Percentiles rank a stretch among this genome's conserved stretches.
Conservation (phyloP, 1,284 basidiomycete genomes). For the Sporisorium exsertum region DNA sequence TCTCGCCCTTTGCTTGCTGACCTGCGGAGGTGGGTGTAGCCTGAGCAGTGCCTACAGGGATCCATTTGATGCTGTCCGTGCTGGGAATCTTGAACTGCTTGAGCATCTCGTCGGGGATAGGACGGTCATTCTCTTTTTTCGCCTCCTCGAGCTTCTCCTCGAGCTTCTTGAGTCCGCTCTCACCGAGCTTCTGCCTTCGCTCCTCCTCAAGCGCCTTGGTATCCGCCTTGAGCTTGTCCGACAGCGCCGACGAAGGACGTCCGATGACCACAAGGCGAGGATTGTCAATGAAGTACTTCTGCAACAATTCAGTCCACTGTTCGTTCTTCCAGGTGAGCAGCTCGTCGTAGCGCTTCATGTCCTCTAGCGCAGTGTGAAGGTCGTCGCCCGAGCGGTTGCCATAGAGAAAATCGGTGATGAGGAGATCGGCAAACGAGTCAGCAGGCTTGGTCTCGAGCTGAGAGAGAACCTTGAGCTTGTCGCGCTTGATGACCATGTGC, state of each 20-base stretch:
- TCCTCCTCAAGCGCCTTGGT: constrained; percentile 82
- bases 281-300: constrained; percentile 74
- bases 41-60: constrained; percentile 81
- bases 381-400: constrained; percentile 86
- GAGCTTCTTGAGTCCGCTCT: constrained; percentile 81
- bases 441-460: constrained; percentile 70
- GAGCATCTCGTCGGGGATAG: constrained; percentile 83
- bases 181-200: constrained; percentile 80
- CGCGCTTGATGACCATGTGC: constrained; percentile 84
- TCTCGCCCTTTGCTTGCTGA: constrained; percentile 3
- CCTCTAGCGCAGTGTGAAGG: constrained; percentile 80
- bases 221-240: constrained; percentile 81
- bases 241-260: constrained; percentile 87
- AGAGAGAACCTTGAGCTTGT: constrained; percentile 79
- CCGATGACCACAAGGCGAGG: constrained; percentile 76
- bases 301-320: constrained; percentile 84
- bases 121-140: constrained; percentile 85
- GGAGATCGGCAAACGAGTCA: constrained; percentile 74
- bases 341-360: constrained; percentile 78
- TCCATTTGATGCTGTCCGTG: constrained; percentile 90
- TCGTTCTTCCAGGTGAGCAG: constrained; percentile 78
- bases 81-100: constrained; percentile 77
- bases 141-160: constrained; percentile 81
- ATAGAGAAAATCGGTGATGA: constrained; percentile 82
- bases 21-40: constrained; percentile 3